A percentile compares a stretch with the other conserved stretches of the same genome.
Conservation (phyloP, 1,139 yeast genomes). For the Debaryomyces fabryi region DNA sequence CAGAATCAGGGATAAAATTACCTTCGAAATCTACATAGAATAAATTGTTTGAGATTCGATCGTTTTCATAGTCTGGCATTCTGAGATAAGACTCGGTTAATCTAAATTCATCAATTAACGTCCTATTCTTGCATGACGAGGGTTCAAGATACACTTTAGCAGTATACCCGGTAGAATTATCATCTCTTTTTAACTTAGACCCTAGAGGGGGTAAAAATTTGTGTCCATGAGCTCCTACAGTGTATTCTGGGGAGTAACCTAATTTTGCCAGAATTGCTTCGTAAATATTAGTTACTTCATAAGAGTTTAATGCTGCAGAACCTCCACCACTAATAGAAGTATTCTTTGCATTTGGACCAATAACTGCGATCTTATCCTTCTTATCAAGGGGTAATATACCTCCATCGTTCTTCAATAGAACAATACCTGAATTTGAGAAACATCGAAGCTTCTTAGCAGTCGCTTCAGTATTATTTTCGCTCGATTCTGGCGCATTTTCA, state of each 20-base stretch:
- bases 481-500: constrained; percentile 27
- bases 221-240: constrained; percentile 22
- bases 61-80: constrained; percentile 16
- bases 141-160: no score
- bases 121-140: no score
- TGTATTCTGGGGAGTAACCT: constrained; percentile 3
- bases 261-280: constrained; percentile 34
- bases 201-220: no score
- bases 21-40: constrained; percentile 49
- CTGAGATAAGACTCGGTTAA: no score
- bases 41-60: constrained; percentile 5
- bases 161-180: no score
- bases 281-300: constrained; percentile 35
- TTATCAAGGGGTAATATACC: constrained; percentile 41
- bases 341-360: constrained; percentile 41
- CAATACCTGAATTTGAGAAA: constrained; percentile 52
- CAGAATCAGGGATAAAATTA: constrained; percentile 44
- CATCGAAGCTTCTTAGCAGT: constrained; percentile 45
- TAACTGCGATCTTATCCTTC: constrained; percentile 33
- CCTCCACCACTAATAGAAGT: constrained; percentile 41
- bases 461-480: constrained; percentile 22
- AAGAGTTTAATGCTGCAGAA: constrained; percentile 35
- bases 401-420: constrained; percentile 52
- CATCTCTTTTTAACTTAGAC: no score
- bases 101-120: no score